These are phyloP conservation scores for Phialocephala sp. DNA, from an alignment of 2,329 filamentous ascomycete genomes.

Conservation along the genomic window DNA sequence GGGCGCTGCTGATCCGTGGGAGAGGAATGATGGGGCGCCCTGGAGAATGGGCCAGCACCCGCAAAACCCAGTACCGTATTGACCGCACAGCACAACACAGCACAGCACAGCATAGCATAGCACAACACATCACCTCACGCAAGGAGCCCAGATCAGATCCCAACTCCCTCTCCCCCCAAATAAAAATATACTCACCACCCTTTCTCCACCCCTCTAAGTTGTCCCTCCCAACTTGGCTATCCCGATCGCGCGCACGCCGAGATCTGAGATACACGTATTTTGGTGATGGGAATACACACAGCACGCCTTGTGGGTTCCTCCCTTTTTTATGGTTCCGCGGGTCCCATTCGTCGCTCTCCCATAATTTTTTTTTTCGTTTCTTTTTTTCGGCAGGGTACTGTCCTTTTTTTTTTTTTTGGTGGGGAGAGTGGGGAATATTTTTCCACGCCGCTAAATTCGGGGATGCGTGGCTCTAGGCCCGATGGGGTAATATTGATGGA, in stretches of 20 bases:
- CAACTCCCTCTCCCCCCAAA: not conserved
- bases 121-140: not conserved
- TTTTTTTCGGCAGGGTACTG: not conserved
- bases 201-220: no score
- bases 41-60: not conserved
- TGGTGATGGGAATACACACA: no score
- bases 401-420: not conserved
- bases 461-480: not conserved
- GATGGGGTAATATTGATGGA: not conserved
- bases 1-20: not conserved
- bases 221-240: no score
- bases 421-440: slow-evolving; percentile 2
- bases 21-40: not conserved
- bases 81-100: no score
- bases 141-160: not conserved
- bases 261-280: no score
- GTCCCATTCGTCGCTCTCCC: not conserved
- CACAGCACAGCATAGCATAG: not conserved
- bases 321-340: no score
- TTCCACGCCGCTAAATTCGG: not conserved
- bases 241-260: not conserved
- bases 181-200: not conserved
- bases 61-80: no score
- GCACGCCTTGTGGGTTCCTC: no score
- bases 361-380: not conserved